Evolutionary conservation across 768 basidiomycete species (phyloP), one percentile per base, ranked within the genome.

Genomic region (Cystofilobasidium macerans): DNA sequence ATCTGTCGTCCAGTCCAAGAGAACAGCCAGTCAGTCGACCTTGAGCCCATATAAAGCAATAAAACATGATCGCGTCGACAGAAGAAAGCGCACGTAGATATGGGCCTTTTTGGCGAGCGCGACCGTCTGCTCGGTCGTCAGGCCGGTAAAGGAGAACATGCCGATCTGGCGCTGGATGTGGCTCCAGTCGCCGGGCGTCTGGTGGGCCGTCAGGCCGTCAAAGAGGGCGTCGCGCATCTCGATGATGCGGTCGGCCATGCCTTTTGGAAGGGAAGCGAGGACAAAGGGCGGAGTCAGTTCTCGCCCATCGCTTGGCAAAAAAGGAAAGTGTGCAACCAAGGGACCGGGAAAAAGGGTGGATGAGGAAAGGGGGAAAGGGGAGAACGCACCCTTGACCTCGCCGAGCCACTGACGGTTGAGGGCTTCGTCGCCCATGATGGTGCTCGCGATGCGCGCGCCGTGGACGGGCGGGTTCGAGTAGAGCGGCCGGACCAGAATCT

Each of bases 381-480:
- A n/a, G 32, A 9, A 63, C 62, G 20, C 4, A 63, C 62, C 64
- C 54, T 90, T 90, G 72, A 94, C 89, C 76, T 97, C 92, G 30
- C 78, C 76, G 76, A 90, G 88, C 95, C 95, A 99, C 74, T 93
- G 84, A 43, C 80, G 71, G 76, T 93, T 89, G 57, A 98, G 81
- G 60, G 82, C 81, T 16, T 80, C 73, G 72, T 86, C 83, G 65
- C 84, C 83, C 54, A 99, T 79, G 70, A 99, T 93, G 45, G 87
- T 82, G 74, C 81, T 84, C 67, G 88, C 91, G 72, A 95, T 86
- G 56, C 86, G 82, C 43, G 92, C 89, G 69, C 91, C 91, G 72
- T 90, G 87, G 38, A 87, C 75, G 22, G 94, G 95, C 66, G 95
- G 94, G 82, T 97, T 99, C 61, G 94, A 98, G 80, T 97, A 97